Evolutionary conservation across 2,329 filamentous ascomycete species (phyloP), one percentile per base, ranked within the genome.

Genomic region (Chaetomium sp.): DNA sequence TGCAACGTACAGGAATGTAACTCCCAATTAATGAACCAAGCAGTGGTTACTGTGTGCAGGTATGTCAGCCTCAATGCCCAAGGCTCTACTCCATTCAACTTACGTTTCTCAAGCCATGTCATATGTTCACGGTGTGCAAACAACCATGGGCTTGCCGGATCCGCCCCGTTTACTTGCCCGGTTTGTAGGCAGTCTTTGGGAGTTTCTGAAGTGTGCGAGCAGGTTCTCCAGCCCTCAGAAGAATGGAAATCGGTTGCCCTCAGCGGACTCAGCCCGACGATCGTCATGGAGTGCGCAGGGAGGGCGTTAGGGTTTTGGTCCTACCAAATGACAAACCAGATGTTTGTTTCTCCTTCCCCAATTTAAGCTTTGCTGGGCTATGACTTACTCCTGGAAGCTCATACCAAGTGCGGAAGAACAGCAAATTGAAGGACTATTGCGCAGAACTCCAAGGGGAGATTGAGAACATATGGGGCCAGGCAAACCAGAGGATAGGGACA

Each of bases 41-140:
- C 90, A 9, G 79, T 96, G 1, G 89, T 96, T 37, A 96, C 91
- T 4, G 94, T 88, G 11, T 97, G 91, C 81, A 90, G 87, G 89
- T 88, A 59, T 61, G 59, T 52, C n/a, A 9, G 10, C 27, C 32
- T 10, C 35, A 8, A 6, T 14, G 12, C 10, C 40, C 40, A 42
- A 10, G 10, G 32, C 33, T 19, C 3, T 5, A 14, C 33, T n/a
- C 0, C 19, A 42, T 6, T 27, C 11, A 41, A 48, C 47, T 36
- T 27, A 49, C 5, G 9, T 5, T 51, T 14, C 27, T 5, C 19
- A 41, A 91, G 91, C 59, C 92, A 96, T 70, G 86, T 95, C 43
- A 95, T 95, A 72, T 96, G 92, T 67, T 71, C 84, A 1, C 75
- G 81, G 14, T 97, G 92, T 66, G 86, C 88, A 33, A 78, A 85